Evolutionary conservation across 1,284 basidiomycete species (phyloP).

Genomic region (Cryptococcus hybrid): DNA sequence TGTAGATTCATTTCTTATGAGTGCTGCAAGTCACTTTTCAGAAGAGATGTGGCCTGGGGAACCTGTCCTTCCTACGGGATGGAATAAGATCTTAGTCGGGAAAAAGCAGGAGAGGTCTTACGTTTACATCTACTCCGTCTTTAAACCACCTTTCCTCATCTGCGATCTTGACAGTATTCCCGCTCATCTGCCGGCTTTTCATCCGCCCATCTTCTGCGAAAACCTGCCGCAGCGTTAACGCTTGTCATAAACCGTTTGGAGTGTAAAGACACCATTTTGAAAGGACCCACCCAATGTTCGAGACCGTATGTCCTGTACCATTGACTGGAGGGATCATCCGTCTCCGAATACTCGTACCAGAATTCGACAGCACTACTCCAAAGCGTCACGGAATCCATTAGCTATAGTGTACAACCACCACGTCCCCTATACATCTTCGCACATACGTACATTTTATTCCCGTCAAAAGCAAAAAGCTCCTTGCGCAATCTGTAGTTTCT

Average conservation of each 20-base stretch:
- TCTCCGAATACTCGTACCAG: slow-evolving; percentile 59
- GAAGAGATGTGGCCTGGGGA: too few species aligned
- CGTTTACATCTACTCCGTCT: slow-evolving; percentile 48
- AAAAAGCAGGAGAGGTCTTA: slow-evolving; percentile 11
- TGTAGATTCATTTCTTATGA: too few species aligned
- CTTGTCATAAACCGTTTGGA: too few species aligned
- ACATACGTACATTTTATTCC: slow-evolving; percentile 59
- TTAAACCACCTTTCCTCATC: slow-evolving; percentile 61
- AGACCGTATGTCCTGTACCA: slow-evolving; percentile 62
- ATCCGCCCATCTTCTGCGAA: slow-evolving; percentile 59
- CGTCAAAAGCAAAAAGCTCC: slow-evolving; percentile 60
- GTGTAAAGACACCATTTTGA: too few species aligned
- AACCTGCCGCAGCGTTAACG: slow-evolving; percentile 2
- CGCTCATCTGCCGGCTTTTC: slow-evolving; percentile 57
- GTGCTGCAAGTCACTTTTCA: too few species aligned
- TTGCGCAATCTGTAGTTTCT: slow-evolving; percentile 55
- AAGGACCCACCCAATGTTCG: slow-evolving; percentile 58
- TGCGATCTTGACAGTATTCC: slow-evolving; percentile 58
- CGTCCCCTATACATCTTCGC: not conserved
- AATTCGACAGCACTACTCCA: slow-evolving; percentile 52
- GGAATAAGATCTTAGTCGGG: too few species aligned
- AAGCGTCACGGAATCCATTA: not conserved
- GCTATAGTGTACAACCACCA: not conserved
- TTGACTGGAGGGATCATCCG: slow-evolving; percentile 37
- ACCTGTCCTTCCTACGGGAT: too few species aligned